phyloP scores from a whole-genome alignment of 2,329 filamentous ascomycete genomes.

The Trichoderma breve region DNA sequence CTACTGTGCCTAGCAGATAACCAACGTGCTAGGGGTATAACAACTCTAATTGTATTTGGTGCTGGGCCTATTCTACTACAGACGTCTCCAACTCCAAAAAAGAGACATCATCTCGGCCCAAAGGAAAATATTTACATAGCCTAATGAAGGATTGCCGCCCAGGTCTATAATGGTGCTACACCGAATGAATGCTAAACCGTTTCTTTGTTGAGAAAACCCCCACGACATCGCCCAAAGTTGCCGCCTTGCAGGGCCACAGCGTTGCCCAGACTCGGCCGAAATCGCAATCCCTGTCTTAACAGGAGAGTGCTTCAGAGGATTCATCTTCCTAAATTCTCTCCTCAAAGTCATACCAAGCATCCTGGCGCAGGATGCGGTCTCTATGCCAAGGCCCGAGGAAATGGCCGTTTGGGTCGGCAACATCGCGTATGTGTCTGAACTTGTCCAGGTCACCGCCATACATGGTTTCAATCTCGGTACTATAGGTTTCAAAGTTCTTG shows the following conservation, averaged over 20 bases:
- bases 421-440: slow-evolving; percentile 67
- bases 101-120: background rate
- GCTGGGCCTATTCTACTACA: background rate
- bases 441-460: slow-evolving; percentile 66
- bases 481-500: slow-evolving; percentile 74
- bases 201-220: background rate
- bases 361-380: slow-evolving; percentile 55
- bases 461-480: slow-evolving; percentile 60
- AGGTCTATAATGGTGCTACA: background rate
- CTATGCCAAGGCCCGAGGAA: slow-evolving; percentile 91
- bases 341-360: slow-evolving; percentile 36
- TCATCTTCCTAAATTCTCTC: slow-evolving; percentile 33
- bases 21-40: background rate
- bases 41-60: background rate
- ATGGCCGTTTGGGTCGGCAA: slow-evolving; percentile 77
- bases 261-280: slow-evolving; percentile 5
- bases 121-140: slow-evolving; percentile 9
- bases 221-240: background rate
- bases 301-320: slow-evolving; percentile 27
- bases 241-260: background rate
- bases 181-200: background rate
- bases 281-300: slow-evolving; percentile 29
- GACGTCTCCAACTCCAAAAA: background rate
- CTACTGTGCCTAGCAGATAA: background rate
- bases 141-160: background rate